Evolutionary conservation across 371 early-diverging fungal genomes (phyloP).

Genomic region (Parasitella parasitica): DNA sequence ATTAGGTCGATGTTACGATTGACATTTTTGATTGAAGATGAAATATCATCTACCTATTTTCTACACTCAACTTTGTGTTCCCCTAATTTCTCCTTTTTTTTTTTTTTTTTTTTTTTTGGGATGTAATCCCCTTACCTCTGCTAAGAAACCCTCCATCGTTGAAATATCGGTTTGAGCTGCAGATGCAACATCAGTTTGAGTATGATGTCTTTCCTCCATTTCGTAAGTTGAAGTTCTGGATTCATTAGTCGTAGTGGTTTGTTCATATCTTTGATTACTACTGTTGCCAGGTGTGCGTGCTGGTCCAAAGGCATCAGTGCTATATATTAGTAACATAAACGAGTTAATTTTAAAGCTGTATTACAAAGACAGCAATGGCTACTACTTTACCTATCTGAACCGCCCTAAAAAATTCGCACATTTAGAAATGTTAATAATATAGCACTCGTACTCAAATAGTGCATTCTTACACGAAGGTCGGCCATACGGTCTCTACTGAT

Average conservation of each 20-base stretch:
- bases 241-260: not conserved
- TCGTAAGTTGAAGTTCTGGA: slow-evolving; percentile 13
- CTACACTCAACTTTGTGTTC: not conserved
- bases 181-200: slow-evolving; percentile 11
- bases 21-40: slow-evolving; percentile 55
- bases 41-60: slow-evolving; percentile 57
- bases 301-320: slow-evolving; percentile 39
- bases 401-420: slow-evolving; percentile 3
- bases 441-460: not conserved
- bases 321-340: not conserved
- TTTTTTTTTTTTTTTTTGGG: not conserved
- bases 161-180: slow-evolving; percentile 19
- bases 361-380: too few species aligned
- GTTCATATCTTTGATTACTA: slow-evolving; percentile 5
- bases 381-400: slow-evolving; percentile 24
- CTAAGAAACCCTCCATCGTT: slow-evolving; percentile 22
- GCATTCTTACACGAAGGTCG: slow-evolving; percentile 15
- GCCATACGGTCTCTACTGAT: slow-evolving; percentile 24
- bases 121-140: slow-evolving; percentile 13
- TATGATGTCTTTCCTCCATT: slow-evolving; percentile 10
- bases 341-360: not conserved
- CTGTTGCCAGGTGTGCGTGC: slow-evolving; percentile 18
- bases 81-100: slow-evolving; percentile 1
- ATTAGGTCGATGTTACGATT: slow-evolving; percentile 60
- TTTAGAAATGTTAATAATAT: not conserved